Conservation (phyloP, 768 basidiomycete genomes). For the Coprinopsis sp. region DNA sequence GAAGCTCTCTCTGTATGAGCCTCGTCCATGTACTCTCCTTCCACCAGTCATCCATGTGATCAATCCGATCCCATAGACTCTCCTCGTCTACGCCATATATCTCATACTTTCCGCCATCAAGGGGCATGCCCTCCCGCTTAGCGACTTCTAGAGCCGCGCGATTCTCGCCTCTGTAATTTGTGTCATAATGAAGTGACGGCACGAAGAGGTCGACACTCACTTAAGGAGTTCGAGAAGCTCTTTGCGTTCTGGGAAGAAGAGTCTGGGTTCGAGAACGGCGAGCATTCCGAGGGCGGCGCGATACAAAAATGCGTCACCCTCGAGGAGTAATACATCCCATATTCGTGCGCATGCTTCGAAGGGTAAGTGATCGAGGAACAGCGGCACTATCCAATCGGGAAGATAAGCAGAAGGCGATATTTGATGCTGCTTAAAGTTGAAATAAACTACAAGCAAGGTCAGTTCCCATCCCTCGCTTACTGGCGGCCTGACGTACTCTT, state of each 20-base stretch:
- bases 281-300: slow-evolving; percentile 80
- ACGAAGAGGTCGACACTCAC: slow-evolving; percentile 33
- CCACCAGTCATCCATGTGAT: slow-evolving; percentile 89
- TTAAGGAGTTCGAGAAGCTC: slow-evolving; percentile 76
- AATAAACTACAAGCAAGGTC: slow-evolving; percentile 57
- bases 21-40: slow-evolving; percentile 86
- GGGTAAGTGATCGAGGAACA: slow-evolving; percentile 84
- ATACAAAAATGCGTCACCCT: slow-evolving; percentile 88
- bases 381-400: slow-evolving; percentile 72
- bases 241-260: slow-evolving; percentile 83
- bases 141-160: slow-evolving; percentile 82
- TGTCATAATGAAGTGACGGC: slow-evolving; percentile 3
- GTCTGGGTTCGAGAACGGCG: slow-evolving; percentile 74
- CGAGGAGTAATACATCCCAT: slow-evolving; percentile 84
- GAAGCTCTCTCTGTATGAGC: slow-evolving; percentile 76
- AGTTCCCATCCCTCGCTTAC: slow-evolving; percentile 6
- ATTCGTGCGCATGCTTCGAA: slow-evolving; percentile 86
- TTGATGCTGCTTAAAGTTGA: slow-evolving; percentile 93
- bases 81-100: slow-evolving; percentile 87
- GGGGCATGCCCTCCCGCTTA: slow-evolving; percentile 55
- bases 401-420: slow-evolving; percentile 84
- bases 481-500: slow-evolving; percentile 54
- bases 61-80: slow-evolving; percentile 76
- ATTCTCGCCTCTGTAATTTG: slow-evolving; percentile 61
- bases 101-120: slow-evolving; percentile 76